Conservation (phyloP, 148 eudicot species). For the Hydrangea macrophylla region DNA sequence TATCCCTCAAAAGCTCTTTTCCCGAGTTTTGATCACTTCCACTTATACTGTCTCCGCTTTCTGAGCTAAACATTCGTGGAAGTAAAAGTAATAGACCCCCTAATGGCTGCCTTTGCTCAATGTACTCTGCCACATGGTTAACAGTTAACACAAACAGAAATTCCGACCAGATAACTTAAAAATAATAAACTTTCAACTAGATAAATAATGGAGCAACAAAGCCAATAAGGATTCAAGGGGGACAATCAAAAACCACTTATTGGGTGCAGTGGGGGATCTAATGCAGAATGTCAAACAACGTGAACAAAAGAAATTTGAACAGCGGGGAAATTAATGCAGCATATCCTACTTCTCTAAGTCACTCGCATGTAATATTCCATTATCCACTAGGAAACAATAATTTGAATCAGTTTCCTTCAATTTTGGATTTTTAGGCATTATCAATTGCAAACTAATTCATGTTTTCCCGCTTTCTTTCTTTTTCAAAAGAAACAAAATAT, state of each 20-base stretch:
- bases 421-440: too few relatives aligned
- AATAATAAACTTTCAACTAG: not conserved
- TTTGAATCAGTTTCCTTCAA: too few relatives aligned
- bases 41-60: conserved; percentile 29
- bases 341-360: too few relatives aligned
- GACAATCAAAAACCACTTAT: not conserved
- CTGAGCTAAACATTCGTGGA: conserved; percentile 60
- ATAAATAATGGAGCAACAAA: not conserved
- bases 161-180: conserved; percentile 12
- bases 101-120: conserved; percentile 65
- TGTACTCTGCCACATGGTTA: conserved; percentile 52
- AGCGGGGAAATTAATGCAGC: too few relatives aligned
- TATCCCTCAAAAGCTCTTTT: conserved; percentile 33
- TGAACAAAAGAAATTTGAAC: not conserved
- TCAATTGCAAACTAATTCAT: too few relatives aligned
- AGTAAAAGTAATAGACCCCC: conserved; percentile 89
- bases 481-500: too few relatives aligned
- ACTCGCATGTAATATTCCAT: too few relatives aligned
- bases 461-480: too few relatives aligned
- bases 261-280: too few relatives aligned
- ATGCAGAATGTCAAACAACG: too few relatives aligned
- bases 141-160: not conserved
- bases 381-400: too few relatives aligned
- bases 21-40: conserved; percentile 35
- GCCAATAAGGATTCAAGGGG: conserved; percentile 1